These are phyloP conservation scores for Hydrangea macrophylla DNA, from an alignment of 148 eudicot genomes.

Conservation along the genomic window DNA sequence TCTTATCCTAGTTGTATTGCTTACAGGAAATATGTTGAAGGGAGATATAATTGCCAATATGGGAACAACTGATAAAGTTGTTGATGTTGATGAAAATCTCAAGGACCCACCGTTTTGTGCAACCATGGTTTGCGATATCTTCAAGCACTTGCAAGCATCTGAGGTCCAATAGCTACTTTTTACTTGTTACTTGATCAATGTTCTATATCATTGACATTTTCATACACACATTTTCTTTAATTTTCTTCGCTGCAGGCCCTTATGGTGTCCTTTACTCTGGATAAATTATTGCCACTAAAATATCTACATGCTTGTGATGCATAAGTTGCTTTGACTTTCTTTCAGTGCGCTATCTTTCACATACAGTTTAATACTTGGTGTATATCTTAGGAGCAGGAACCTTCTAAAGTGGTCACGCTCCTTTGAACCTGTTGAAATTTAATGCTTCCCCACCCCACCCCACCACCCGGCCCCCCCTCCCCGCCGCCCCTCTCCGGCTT, in stretches of 20 bases:
- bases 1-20: background rate
- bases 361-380: background rate
- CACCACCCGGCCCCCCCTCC: too few relatives aligned
- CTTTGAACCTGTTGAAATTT: too few relatives aligned
- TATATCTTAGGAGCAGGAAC: too few relatives aligned
- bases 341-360: background rate
- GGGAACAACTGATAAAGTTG: slow-evolving; percentile 38
- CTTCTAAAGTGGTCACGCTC: too few relatives aligned
- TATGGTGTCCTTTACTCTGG: background rate
- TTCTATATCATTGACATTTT: background rate
- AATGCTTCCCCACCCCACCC: too few relatives aligned
- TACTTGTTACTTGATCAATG: too few relatives aligned
- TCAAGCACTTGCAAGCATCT: slow-evolving; percentile 72
- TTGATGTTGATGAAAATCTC: slow-evolving; percentile 60
- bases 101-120: slow-evolving; percentile 86
- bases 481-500: too few relatives aligned
- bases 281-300: too few relatives aligned
- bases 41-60: slow-evolving; percentile 48
- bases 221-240: background rate
- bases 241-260: background rate
- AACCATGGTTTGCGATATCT: slow-evolving; percentile 85
- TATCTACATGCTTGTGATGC: too few relatives aligned
- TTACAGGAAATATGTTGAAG: slow-evolving; percentile 53
- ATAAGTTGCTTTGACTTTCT: background rate
- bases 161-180: slow-evolving; percentile 45